phyloP scores from a whole-genome alignment of 352 stramenopile genomes.

The Blastocystis sp. region DNA sequence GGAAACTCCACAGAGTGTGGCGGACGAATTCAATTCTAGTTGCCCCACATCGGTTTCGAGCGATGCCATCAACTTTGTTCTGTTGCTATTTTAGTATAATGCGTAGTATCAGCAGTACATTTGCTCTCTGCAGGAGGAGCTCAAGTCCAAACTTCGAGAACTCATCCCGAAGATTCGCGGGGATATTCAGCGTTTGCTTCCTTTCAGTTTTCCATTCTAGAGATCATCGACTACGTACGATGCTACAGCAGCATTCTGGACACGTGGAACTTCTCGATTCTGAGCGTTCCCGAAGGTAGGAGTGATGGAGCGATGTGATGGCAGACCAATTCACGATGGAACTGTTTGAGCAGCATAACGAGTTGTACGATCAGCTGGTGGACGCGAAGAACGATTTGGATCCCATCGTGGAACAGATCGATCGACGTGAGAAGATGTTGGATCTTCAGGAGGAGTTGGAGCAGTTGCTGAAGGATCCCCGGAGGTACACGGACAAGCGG shows the following conservation, averaged over 20 bases:
- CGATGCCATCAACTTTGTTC: background rate
- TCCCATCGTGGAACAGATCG: background rate
- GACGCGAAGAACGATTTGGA: background rate
- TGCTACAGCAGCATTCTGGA: background rate
- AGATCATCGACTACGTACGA: background rate
- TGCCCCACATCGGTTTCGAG: background rate
- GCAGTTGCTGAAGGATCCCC: background rate
- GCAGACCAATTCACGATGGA: conserved; percentile 10
- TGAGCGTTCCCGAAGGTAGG: background rate
- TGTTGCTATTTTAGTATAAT: background rate
- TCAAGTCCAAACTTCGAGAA: background rate
- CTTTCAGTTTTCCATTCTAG: background rate
- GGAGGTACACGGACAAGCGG: background rate
- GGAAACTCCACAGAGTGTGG: background rate
- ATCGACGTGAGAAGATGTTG: background rate
- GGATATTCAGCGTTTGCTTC: background rate
- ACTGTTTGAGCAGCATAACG: conserved; percentile 34
- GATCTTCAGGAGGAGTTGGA: background rate
- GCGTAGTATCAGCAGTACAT: background rate
- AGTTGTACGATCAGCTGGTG: background rate
- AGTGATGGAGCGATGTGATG: background rate
- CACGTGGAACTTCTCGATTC: background rate
- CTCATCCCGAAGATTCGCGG: background rate
- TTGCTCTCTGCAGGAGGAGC: background rate
- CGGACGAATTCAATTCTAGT: background rate